Evolutionary conservation across 257 asterid species (phyloP).

Genomic region (Jasminum sambac): DNA sequence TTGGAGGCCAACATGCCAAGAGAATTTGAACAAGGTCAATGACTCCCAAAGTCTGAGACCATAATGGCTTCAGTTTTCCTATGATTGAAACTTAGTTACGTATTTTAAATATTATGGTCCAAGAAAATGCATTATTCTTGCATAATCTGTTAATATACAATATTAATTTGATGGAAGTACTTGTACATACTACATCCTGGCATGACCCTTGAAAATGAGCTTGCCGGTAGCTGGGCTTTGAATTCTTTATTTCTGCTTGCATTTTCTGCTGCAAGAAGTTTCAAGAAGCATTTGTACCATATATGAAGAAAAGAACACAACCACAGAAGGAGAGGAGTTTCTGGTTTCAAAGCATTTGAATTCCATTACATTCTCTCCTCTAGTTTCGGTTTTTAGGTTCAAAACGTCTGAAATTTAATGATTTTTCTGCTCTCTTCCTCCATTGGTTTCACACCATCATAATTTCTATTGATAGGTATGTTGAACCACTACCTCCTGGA

Average conservation of each 20-base stretch:
- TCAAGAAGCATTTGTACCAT: not conserved
- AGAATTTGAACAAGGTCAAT: not conserved
- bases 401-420: not conserved
- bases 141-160: not conserved
- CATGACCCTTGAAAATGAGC: not conserved
- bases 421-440: constrained; percentile 9
- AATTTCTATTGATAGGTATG: constrained; percentile 49
- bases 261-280: not conserved
- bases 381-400: constrained; percentile 2
- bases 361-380: constrained; percentile 3
- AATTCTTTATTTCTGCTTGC: not conserved
- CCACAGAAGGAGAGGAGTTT: not conserved
- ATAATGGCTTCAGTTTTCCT: not conserved
- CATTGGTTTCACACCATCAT: constrained; percentile 17
- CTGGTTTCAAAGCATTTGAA: not conserved
- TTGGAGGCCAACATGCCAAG: not conserved
- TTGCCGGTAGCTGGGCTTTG: not conserved
- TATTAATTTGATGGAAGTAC: not conserved
- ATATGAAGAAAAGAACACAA: not conserved
- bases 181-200: not conserved
- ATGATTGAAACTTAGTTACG: not conserved
- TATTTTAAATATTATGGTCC: not conserved
- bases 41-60: not conserved
- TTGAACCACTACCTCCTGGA: constrained; percentile 89
- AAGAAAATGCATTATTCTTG: not conserved